Base-by-base conservation (phyloP, 2,329 filamentous ascomycete genomes). In the Fragosphaeria purpurea region DNA sequence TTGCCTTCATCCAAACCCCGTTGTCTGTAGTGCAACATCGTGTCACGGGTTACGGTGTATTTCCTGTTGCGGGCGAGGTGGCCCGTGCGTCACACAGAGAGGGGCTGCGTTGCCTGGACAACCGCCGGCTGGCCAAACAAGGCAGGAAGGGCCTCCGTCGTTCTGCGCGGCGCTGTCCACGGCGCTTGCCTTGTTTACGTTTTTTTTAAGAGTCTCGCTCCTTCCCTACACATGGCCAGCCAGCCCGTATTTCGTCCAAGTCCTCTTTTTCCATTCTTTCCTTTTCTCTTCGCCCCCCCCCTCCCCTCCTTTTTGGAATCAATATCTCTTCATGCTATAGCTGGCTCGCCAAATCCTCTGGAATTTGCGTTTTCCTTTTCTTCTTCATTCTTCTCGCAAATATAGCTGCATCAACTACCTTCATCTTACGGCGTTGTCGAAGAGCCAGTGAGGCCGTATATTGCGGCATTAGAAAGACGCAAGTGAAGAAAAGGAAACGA, bases 161-260 rank as follows among this genome's bases (percentile, higher is more conserved):
- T 41, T 32, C 35, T 33, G 30, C 22, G 43, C 40, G 13, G 33
- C 35, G n/a, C n/a, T 31, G 43, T 52, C 47, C 46, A 40, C 41
- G 30, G 54, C 54, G 34, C 55, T 42, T 57, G 54, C 56, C 52
- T 43, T 57, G 56, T 57, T 57, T 57, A 57, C 54, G 52, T 57
- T 55, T 46, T 46, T 43, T 52, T 49, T 49, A 47, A 53, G 47
- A 48, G 47, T 40, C n/a, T 51, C 46, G 55, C 44, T 51, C 55
- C 50, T 56, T 48, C 55, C 53, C 55, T 52, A 49, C 49, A 42
- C 44, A 22, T 3, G 22, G 22, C 22, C 22, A 43, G 35, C 10
- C 41, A 44, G 40, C 33, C 39, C n/a, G 10, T 31, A 34, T 35
- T 47, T 30, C 43, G 22, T 22, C 22, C 22, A 22, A 22, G 22